Percentiles rank a stretch among this genome's conserved stretches.
Evolutionary conservation across 208 protist species (phyloP).

Genomic region (Tetramitus jugosus): DNA sequence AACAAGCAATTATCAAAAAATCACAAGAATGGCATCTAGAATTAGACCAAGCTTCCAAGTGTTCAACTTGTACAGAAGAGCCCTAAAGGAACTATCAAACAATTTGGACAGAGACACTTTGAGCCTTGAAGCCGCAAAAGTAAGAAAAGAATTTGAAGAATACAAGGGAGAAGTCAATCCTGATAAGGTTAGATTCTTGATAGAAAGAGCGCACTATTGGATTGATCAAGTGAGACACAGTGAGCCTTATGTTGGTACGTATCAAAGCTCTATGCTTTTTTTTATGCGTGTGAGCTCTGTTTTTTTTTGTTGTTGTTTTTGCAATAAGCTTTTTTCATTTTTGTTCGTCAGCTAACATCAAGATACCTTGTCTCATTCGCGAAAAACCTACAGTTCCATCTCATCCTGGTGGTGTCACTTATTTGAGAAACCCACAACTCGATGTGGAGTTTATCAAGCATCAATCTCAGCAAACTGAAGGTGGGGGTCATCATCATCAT

Average conservation of each 20-base stretch:
- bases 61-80: conserved; percentile 18
- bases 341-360: no score
- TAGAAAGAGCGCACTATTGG: conserved; percentile 4
- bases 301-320: no score
- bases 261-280: no score
- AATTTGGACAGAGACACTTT: not conserved
- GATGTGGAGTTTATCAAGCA: not conserved
- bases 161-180: not conserved
- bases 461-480: no score
- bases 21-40: no score
- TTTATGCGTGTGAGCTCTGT: no score
- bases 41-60: no score
- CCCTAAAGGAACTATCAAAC: not conserved
- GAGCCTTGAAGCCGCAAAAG: not conserved
- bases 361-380: no score
- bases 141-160: conserved; percentile 1
- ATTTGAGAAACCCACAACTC: not conserved
- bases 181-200: not conserved
- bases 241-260: not conserved
- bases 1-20: no score
- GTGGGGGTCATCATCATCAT: no score
- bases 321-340: no score
- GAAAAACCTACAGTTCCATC: no score
- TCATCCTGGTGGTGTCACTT: not conserved
- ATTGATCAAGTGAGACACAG: not conserved